These are phyloP conservation scores for Apiospora pterosperma DNA, from an alignment of 2,329 filamentous ascomycete species.

Conservation along the genomic window DNA sequence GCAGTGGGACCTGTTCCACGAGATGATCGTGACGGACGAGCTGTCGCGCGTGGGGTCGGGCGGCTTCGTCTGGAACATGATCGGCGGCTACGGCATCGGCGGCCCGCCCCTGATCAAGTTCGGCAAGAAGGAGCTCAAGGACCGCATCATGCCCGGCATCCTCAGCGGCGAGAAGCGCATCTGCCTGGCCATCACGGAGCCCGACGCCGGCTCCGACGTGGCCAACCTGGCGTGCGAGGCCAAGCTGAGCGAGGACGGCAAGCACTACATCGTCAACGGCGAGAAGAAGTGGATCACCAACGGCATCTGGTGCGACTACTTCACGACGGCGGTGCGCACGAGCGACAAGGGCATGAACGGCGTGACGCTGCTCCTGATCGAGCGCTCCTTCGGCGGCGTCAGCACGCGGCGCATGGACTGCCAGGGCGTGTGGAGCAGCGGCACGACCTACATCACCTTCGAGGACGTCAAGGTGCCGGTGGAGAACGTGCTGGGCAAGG, in stretches of 20 bases:
- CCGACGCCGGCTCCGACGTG: conserved; percentile 90
- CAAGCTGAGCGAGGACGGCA: conserved; percentile 90
- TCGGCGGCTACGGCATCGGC: conserved; percentile 95
- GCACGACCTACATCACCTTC: conserved; percentile 96
- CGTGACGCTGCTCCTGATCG: conserved; percentile 85
- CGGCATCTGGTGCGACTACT: conserved; percentile 95
- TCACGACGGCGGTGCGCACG: conserved; percentile 93
- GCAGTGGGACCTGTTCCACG: conserved; percentile 98
- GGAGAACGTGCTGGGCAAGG: conserved; percentile 97
- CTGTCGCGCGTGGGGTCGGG: conserved; percentile 84
- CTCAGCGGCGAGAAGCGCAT: conserved; percentile 93
- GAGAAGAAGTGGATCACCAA: conserved; percentile 99
- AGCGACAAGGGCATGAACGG: conserved; percentile 89
- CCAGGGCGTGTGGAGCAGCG: conserved; percentile 93
- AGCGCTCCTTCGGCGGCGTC: conserved; percentile 79
- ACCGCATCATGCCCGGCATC: conserved; percentile 86
- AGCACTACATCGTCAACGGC: conserved; percentile 98
- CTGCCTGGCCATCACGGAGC: conserved; percentile 95
- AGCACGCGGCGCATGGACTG: conserved; percentile 96
- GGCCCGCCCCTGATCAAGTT: conserved; percentile 90
- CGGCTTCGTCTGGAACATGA: conserved; percentile 94
- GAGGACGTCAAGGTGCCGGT: conserved; percentile 99
- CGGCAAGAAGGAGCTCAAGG: conserved; percentile 77
- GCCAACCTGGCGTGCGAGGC: conserved; percentile 95
- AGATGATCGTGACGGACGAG: conserved; percentile 93